Percentiles rank a stretch among this genome's conserved stretches.
Conservation (phyloP, 148 eudicot species). For the Fagopyrum tataricum region DNA sequence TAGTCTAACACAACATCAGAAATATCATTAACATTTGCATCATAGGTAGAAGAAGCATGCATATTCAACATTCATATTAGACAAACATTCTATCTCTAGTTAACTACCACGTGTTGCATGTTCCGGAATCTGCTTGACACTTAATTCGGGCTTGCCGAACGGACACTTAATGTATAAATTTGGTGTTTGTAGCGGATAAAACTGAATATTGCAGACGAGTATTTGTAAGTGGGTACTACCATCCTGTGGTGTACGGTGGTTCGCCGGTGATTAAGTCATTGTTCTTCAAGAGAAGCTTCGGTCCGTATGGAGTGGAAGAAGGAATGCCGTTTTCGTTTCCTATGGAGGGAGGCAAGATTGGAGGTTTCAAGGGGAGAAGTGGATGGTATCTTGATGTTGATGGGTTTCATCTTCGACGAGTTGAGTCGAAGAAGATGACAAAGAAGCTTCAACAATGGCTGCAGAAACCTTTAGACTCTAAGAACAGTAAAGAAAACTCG, state of each 20-base stretch:
- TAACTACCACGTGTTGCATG: too few species aligned
- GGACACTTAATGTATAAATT: too few species aligned
- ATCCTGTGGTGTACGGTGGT: slow-evolving; percentile 52
- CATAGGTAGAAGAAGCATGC: too few species aligned
- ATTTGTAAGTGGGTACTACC: slow-evolving; percentile 46
- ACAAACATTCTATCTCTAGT: too few species aligned
- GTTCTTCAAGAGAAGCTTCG: slow-evolving; percentile 52
- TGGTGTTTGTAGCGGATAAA: slow-evolving; percentile 51
- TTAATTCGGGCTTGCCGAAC: too few species aligned
- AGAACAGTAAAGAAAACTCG: slow-evolving; percentile 13
- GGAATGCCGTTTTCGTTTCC: slow-evolving; percentile 53
- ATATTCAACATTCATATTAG: too few species aligned
- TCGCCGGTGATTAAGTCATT: slow-evolving; percentile 52
- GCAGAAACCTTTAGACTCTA: slow-evolving; percentile 29
- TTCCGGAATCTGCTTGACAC: too few species aligned
- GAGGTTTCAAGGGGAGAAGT: slow-evolving; percentile 55
- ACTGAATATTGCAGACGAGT: slow-evolving; percentile 59
- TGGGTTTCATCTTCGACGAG: slow-evolving; percentile 33
- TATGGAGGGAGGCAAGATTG: slow-evolving; percentile 44
- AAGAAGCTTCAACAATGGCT: slow-evolving; percentile 32
- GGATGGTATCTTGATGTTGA: slow-evolving; percentile 70
- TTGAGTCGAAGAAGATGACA: slow-evolving; percentile 19
- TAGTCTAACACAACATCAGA: too few species aligned
- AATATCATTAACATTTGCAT: too few species aligned
- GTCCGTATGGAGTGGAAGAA: slow-evolving; percentile 58